Base-by-base conservation (phyloP, 2,329 filamentous ascomycete species). In the Xenoacremonium recifei region DNA sequence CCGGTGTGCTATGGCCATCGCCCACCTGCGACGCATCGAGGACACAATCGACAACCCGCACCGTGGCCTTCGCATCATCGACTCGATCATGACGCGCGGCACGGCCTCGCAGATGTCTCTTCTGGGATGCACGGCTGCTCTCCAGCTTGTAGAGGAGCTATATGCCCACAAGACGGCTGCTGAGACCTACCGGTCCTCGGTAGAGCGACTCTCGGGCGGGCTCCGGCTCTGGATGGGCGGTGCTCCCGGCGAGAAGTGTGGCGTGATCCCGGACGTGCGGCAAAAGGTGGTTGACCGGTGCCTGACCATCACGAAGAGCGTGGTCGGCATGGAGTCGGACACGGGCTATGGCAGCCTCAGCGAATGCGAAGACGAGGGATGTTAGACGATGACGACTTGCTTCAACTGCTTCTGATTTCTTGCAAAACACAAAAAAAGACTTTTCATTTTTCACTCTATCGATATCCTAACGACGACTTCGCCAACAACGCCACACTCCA, bases 181-280 rank as follows among this genome's bases (percentile, higher is more conserved):
- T 2, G 71, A 73, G 42, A 65, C 64, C 4, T 79, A 73, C 49
- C 64, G 70, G 3, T 51, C 61, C 2, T 66, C 73, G 1, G 63
- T 85, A 5, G 80, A 84, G 60, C 69, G 70, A 21, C 64, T 85
- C 12, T 76, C 80, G 1, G 80, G 75, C 5, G 72, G 66, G 13
- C 64, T 85, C 35, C 70, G 82, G 19, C 72, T 81, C 29, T 85
- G 82, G 82, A 76, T 81, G 37, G 79, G 79, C 13, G 72, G 76
- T 6, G 57, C 66, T 3, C 64, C 71, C 3, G 77, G 76, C 16
- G 73, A 73, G 35, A 70, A 70, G 41, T 72, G 70, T 37, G 76
- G 74, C 2, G 63, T 84, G n/a, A 66, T 70, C 15, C 65, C 67
- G 2, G 68, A 72, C 12, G 62, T 79, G n/a, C 73, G 78, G 43